A percentile compares a stretch with the other conserved stretches of the same genome.
Evolutionary conservation across 257 asterid species (phyloP).

Genomic region (Lantana camara): DNA sequence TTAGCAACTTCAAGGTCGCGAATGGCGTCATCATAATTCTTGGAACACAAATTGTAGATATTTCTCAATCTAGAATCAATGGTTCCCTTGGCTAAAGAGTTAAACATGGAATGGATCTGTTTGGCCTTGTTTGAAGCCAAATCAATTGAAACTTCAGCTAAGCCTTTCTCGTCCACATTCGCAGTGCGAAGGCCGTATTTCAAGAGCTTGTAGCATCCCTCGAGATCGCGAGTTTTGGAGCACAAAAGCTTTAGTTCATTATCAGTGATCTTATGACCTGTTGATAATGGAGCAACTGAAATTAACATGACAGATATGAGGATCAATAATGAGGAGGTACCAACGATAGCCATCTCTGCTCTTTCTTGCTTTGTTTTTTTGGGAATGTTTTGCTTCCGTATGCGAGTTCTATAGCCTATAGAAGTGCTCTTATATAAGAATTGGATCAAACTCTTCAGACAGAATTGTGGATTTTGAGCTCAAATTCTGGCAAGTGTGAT

Average conservation of each 20-base stretch:
- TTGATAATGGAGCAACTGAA: neutral
- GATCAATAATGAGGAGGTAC: neutral
- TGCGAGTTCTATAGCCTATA: neutral
- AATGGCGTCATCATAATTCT: slow-evolving; percentile 8
- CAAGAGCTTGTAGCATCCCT: neutral
- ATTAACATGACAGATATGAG: neutral
- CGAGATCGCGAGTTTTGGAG: slow-evolving; percentile 5
- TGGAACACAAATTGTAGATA: slow-evolving; percentile 1
- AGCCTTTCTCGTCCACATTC: slow-evolving; percentile 15
- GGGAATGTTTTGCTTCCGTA: neutral
- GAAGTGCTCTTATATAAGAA: neutral
- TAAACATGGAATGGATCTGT: neutral
- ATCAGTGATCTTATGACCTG: neutral
- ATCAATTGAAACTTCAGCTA: slow-evolving; percentile 8
- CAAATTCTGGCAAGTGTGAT: neutral
- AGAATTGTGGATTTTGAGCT: neutral
- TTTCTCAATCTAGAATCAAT: slow-evolving; percentile 1
- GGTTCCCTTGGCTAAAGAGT: neutral
- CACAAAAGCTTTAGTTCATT: neutral
- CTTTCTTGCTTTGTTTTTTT: slow-evolving; percentile 1
- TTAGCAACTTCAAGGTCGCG: slow-evolving; percentile 2
- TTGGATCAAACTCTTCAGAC: neutral
- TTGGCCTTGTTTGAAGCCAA: slow-evolving; percentile 15
- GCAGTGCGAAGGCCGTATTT: neutral
- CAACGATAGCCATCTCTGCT: neutral